Evolutionary conservation across 1,284 basidiomycete genomes (phyloP), one percentile per base, ranked within the genome.

Genomic region (Ustilago nuda): DNA sequence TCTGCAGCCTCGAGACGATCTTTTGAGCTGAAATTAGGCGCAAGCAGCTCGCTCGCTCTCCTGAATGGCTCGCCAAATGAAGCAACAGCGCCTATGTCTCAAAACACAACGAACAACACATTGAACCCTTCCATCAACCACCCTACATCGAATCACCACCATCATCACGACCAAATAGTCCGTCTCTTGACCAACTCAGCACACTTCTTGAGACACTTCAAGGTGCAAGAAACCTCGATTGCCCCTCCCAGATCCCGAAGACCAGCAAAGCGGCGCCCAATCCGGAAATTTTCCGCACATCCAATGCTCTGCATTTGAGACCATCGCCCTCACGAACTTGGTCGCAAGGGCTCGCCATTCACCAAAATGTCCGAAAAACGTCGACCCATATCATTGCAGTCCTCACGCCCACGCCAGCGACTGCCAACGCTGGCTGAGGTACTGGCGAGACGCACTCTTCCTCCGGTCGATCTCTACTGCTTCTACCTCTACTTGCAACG

Each of bases 391-490:
- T 62, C 74, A 3, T 53, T 79, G 36, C 74, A 77, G 45, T 72
- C 78, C 4, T 77, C 78, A n/a, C 72, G 66, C n/a, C 75, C 72
- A 37, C 75, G 85, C 15, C 82, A 82, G 71, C 82, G 86, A 12
- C 69, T 87, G 13, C 86, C 86, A 2, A 85, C 86, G 13, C 79
- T 87, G 15, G 84, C 86, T 32, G 86, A 87, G 65, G 86, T 86
- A 19, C 76, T 87, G 2, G 70, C 74, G 33, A 68, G 80, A 65
- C 78, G 81, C 30, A 98, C 96, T 12, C 89, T 93, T 71, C 93
- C 96, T 0, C 96, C 96, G 11, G 94, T 98, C 48, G 96, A 99
- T 88, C 89, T 98, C 58, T 98, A 96, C 89, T 97, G 96, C 92
- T 97, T 97, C 89, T 98, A 98, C 74, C 66, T 79, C 33, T 84